Base-by-base conservation (phyloP, 768 basidiomycete species). In the Mycena kentingensis region DNA sequence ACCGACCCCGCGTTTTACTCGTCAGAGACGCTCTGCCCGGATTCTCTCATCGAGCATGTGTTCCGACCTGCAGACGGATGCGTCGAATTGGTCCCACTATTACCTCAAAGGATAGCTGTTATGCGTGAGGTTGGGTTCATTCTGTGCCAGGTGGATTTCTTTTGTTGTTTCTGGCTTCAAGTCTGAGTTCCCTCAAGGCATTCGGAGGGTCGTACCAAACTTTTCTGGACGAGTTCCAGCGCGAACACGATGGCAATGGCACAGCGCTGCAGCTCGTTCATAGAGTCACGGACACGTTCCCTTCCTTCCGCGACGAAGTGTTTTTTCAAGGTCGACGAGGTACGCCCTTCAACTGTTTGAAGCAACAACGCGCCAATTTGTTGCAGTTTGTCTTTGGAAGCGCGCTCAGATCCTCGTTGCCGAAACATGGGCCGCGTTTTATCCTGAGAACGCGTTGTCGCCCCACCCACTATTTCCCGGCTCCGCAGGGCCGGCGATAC, bases 351-450 rank as follows among this genome's bases (percentile, higher is more conserved):
- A n/a, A 49, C 25, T 24, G 8, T 29, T 36, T 31, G 27, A 4
- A 7, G 46, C 27, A 53, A 51, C 34, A 42, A 32, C 19, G 18
- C 27, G 22, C 36, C 10, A 26, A 25, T 38, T 18, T 28, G 35
- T 41, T 1, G 19, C 46, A 92, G 90, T 94, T 7, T 84, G 70
- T 68, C 77, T 95, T 50, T 93, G 92, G 89, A 96, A 96, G 66
- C 84, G 93, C 28, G 85, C 92, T 1, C 93, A 96, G 59, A 96
- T 96, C 51, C 78, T 95, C 32, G 87, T 94, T 27, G 93, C 93
- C 1, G 93, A 96, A 65, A 85, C 83, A 0, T 94, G 91, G 93
- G 93, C 93, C 2, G 92, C 93, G 2, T 93, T 94, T 74, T 89
- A 87, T 67, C 90, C 90, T 1, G 63, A 71, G 3, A 67, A 74